Conservation (phyloP, 768 basidiomycete genomes). For the Dentipellis fragilis region DNA sequence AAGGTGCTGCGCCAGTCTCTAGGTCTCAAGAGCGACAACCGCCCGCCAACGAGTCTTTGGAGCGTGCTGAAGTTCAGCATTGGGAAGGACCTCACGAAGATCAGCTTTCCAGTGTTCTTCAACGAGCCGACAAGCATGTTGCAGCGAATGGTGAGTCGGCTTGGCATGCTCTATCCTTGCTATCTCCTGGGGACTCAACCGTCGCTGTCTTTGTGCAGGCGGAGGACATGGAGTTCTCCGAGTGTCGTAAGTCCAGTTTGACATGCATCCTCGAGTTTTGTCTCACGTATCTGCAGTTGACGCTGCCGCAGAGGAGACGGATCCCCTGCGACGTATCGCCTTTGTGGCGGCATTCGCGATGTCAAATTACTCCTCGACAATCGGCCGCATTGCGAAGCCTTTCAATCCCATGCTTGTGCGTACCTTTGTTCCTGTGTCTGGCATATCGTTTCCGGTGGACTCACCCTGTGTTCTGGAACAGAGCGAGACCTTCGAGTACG, state of each 20-base stretch:
- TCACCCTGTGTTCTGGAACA: constrained; percentile 19
- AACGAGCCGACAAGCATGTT: constrained; percentile 96
- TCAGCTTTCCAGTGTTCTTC: constrained; percentile 89
- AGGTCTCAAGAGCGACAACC: constrained; percentile 58
- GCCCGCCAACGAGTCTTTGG: constrained; percentile 89
- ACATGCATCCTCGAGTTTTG: background rate
- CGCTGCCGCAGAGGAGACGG: constrained; percentile 65
- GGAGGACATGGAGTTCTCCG: constrained; percentile 97
- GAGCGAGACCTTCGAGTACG: constrained; percentile 94
- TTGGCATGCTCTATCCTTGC: background rate
- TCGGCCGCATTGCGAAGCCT: constrained; percentile 93
- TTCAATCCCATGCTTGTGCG: constrained; percentile 92
- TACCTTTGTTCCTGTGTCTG: constrained; percentile 6
- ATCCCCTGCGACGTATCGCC: constrained; percentile 76
- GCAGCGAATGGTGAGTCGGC: constrained; percentile 68
- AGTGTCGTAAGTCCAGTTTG: constrained; percentile 55
- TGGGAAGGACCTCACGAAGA: constrained; percentile 94
- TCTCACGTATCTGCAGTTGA: constrained; percentile 44
- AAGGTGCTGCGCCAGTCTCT: constrained; percentile 47
- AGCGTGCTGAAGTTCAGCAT: constrained; percentile 91
- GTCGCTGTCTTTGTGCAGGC: constrained; percentile 27
- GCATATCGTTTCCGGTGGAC: background rate
- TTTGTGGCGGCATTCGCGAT: constrained; percentile 96
- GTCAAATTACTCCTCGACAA: constrained; percentile 95
- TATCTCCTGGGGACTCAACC: background rate